Conservation (phyloP, 495 filamentous ascomycete genomes). For the Cryomyces antarcticus region DNA sequence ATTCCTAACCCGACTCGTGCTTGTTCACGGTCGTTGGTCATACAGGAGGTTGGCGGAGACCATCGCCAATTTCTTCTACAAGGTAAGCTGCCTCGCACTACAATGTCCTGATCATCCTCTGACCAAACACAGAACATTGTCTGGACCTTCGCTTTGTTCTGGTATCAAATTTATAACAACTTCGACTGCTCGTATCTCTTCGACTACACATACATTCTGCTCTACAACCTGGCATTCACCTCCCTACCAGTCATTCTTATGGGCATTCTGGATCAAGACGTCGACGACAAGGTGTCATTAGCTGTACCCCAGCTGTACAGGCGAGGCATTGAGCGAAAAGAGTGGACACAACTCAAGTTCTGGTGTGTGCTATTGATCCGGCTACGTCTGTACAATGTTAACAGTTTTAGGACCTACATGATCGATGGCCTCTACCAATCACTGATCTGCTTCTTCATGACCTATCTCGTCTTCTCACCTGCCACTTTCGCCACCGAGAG, state of each 20-base stretch:
- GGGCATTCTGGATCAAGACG: slow-evolving; percentile 95
- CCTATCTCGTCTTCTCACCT: slow-evolving; percentile 53
- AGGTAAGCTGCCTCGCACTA: slow-evolving; percentile 26
- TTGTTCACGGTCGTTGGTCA: slow-evolving; percentile 94
- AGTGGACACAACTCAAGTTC: slow-evolving; percentile 95
- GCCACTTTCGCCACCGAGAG: slow-evolving; percentile 44
- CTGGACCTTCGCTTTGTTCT: slow-evolving; percentile 94
- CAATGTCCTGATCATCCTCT: slow-evolving; percentile 1
- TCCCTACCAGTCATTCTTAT: slow-evolving; percentile 90
- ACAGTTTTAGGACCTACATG: slow-evolving; percentile 67
- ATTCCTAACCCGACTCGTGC: slow-evolving; percentile 72
- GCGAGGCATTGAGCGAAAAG: slow-evolving; percentile 84
- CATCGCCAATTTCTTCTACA: slow-evolving; percentile 99
- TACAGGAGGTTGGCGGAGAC: slow-evolving; percentile 84
- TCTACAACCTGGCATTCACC: slow-evolving; percentile 94
- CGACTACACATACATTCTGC: slow-evolving; percentile 90
- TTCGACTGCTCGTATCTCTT: slow-evolving; percentile 93
- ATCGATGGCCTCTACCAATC: slow-evolving; percentile 87
- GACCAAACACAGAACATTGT: slow-evolving; percentile 56
- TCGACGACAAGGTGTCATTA: slow-evolving; percentile 79
- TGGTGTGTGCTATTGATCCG: slow-evolving; percentile 38
- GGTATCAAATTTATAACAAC: slow-evolving; percentile 90
- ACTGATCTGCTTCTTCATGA: slow-evolving; percentile 78
- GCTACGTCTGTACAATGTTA: background rate
- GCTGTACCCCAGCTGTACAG: slow-evolving; percentile 91